Base-by-base conservation (phyloP, 1,284 basidiomycete genomes). In the Pseudozyma tsukubaensis region DNA sequence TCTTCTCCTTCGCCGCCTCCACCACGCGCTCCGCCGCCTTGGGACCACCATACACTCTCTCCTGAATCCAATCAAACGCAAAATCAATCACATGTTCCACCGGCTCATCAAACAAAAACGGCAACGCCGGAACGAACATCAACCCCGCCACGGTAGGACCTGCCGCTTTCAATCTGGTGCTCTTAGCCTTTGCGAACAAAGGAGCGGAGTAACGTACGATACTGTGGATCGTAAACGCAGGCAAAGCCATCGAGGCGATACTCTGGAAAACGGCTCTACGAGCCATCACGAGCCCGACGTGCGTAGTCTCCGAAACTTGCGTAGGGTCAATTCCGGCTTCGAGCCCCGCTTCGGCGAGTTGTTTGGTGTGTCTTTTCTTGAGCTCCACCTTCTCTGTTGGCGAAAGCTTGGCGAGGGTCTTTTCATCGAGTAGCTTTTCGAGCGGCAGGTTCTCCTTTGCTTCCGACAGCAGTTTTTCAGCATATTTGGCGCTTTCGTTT, bases 131-230 rank as follows among this genome's bases (percentile, higher is more conserved):
- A 6, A 85, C 84, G 50, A 84, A 80, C n/a, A 83, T 72, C 14
- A 86, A 65, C 49, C 92, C 92, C 1, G 91, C 91, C 24, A 89
- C 76, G 0, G 93, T 94, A 3, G 94, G 94, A 16, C 92, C 94
- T 91, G 92, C 93, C 2, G 89, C 87, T 78, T 82, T 90, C 42
- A 94, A 75, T 43, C 90, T 88, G 3, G 88, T 87, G 78, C 89
- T 92, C 61, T 88, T 85, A 21, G 87, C 88, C 74, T 90, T 91
- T 37, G 86, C 87, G 82, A 94, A 93, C 4, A 89, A 88, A 76
- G 90, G 92, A 78, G 91, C 91, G 4, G 92, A 89, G 79, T 94
- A 91, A 51, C 88, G 54, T 3, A 80, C 78, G 52, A 83, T 71
- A 44, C 57, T 78, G 72, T 83, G 82, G 43, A 83, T 83, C 14